phyloP scores from a whole-genome alignment of 2,329 filamentous ascomycete species.

The Epichloe typhina region DNA sequence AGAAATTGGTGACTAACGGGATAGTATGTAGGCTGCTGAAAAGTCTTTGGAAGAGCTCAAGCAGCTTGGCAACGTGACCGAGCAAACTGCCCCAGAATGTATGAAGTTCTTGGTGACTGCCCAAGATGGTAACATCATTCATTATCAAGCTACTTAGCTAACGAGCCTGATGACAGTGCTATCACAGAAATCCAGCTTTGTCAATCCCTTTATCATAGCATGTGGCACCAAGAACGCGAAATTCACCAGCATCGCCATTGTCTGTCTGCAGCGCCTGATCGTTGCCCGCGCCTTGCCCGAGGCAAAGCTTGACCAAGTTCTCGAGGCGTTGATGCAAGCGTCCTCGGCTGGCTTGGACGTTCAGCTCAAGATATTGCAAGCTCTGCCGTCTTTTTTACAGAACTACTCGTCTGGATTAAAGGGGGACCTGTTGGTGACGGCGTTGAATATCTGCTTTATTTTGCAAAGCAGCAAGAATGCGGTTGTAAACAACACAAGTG shows the following conservation, averaged over 20 bases:
- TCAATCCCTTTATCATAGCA: constrained; percentile 87
- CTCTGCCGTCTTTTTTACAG: constrained; percentile 68
- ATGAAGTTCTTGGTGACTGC: constrained; percentile 3
- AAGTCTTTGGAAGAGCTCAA: constrained; percentile 87
- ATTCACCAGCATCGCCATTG: constrained; percentile 75
- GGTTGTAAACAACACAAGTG: constrained; percentile 89
- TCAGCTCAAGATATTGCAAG: constrained; percentile 90
- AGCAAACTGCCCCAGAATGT: constrained; percentile 27
- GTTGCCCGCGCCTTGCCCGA: constrained; percentile 68
- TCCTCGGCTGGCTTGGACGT: constrained; percentile 73
- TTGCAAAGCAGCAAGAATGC: constrained; percentile 84
- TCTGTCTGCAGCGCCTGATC: constrained; percentile 80
- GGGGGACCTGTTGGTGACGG: constrained; percentile 66
- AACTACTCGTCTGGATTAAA: constrained; percentile 77
- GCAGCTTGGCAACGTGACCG: constrained; percentile 21
- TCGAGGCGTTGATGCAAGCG: constrained; percentile 79
- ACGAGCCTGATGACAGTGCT: constrained; percentile 50
- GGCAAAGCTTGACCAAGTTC: constrained; percentile 68
- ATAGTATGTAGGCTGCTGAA: constrained; percentile 60
- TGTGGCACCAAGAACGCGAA: constrained; percentile 84
- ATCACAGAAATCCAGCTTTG: constrained; percentile 66
- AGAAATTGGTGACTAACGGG: background rate
- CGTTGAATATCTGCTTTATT: constrained; percentile 82
- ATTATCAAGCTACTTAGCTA: constrained; percentile 6
- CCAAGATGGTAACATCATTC: constrained; percentile 3